phyloP scores from a whole-genome alignment of 108 stramenopile species.

The Mayamaea pseudoterrestris region DNA sequence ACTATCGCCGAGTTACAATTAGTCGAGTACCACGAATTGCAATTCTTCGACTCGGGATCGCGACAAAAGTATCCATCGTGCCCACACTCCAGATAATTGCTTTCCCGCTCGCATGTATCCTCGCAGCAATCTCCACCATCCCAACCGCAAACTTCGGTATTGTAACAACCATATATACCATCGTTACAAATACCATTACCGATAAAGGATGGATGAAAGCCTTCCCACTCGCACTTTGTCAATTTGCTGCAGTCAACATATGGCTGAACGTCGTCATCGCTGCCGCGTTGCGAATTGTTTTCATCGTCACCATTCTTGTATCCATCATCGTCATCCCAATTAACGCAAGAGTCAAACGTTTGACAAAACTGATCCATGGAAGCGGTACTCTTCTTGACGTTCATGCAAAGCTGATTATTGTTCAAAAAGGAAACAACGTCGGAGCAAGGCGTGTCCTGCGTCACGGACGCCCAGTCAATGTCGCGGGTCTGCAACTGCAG shows the following conservation, averaged over 20 bases:
- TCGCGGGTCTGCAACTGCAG: constrained; percentile 28
- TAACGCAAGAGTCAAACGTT: constrained; percentile 65
- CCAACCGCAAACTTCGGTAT: constrained; percentile 64
- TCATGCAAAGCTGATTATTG: constrained; percentile 32
- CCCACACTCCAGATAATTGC: constrained; percentile 52
- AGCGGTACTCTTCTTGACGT: constrained; percentile 16
- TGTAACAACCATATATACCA: constrained; percentile 77
- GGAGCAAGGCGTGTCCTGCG: constrained; percentile 50
- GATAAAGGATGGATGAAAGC: constrained; percentile 58
- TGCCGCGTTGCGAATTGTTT: constrained; percentile 5
- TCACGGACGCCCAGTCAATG: constrained; percentile 75
- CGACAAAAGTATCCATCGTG: constrained; percentile 75
- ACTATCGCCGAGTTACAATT: no score
- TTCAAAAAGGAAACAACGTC: constrained; percentile 44
- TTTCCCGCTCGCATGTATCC: constrained; percentile 38
- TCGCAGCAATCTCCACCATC: constrained; percentile 90
- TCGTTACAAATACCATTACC: constrained; percentile 84
- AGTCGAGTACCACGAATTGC: constrained; percentile 33
- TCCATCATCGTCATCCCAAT: constrained; percentile 38
- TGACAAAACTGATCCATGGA: constrained; percentile 40
- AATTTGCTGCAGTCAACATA: constrained; percentile 54
- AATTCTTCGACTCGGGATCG: constrained; percentile 55
- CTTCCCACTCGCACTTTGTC: constrained; percentile 68
- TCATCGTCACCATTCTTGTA: no score
- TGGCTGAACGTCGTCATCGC: constrained; percentile 9